Evolutionary conservation across 139 green algal genomes (phyloP), one percentile per base, ranked within the genome.

Genomic region (Chlamydomonas urium): DNA sequence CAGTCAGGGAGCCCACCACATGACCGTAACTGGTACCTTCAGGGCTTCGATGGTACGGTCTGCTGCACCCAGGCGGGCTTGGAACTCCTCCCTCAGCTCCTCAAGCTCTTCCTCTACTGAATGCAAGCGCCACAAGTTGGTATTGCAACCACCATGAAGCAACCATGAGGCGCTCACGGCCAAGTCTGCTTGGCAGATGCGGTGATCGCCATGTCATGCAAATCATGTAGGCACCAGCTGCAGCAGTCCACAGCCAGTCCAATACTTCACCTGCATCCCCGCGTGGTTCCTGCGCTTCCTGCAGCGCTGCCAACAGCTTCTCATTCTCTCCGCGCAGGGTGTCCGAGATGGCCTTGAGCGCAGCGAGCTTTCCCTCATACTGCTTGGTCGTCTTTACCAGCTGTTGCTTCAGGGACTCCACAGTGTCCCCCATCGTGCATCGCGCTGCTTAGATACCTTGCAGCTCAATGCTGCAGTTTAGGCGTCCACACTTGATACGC

Each of bases 51-150:
- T 83, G 19, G 53, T 73, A 0, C 73, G 56, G 42, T 93, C 85
- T 3, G 79, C 75, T 2, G 65, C 77, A 2, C 82, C 88, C 36
- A 97, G 76, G 2, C 91, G 76, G 19, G 72, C 66, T 0, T 84
- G 80, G 75, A 97, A 97, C 79, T 97, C 91, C 65, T 97, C 91
- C 53, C 92, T 82, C 0, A 97, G 77, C 34, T 96, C 91, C 17
- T 78, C 35, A 26, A 94, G 73, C 73, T 96, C 90, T 37, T 84
- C 74, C 65, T 90, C 79, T 86, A 79, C 58, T 56, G 45, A 56
- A 26, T 26, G 17, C 17, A 56, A 56, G 45, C 45, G 17, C 17
- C 45, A 26, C 21, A 26, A 56, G 17, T 56, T 56, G 45, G 17
- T 56, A 56, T 56, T 21, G 21, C 21, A 26, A 56, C 21, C 45